Conservation (phyloP, 495 filamentous ascomycete species). For the Penicillium salamii region DNA sequence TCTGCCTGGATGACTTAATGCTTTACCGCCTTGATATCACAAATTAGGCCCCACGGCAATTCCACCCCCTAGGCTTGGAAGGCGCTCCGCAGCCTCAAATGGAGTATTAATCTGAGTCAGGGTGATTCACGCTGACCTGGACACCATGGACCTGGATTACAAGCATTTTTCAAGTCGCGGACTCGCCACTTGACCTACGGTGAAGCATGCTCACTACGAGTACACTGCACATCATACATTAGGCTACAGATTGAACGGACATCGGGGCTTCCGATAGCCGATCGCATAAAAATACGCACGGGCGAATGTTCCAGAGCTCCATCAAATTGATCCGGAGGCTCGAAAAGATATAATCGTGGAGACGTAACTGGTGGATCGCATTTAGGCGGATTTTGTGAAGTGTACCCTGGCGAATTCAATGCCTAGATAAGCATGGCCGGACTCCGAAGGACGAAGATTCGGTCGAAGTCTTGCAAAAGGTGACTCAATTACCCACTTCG, state of each 20-base stretch:
- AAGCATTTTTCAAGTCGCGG: too few relatives aligned
- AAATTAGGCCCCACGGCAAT: too few relatives aligned
- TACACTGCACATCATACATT: too few relatives aligned
- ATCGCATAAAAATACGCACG: not conserved
- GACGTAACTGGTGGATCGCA: not conserved
- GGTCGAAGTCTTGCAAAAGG: not conserved
- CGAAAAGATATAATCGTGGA: too few relatives aligned
- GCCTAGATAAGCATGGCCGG: not conserved
- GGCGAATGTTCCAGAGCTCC: constrained; percentile 2
- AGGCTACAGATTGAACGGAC: not conserved
- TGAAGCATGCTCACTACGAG: too few relatives aligned
- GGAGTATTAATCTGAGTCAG: too few relatives aligned
- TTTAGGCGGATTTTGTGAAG: not conserved
- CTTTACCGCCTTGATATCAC: not conserved
- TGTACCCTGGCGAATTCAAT: not conserved
- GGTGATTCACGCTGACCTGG: too few relatives aligned
- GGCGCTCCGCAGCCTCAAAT: too few relatives aligned
- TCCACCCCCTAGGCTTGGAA: too few relatives aligned
- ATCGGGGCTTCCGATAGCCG: not conserved
- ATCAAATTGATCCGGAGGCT: too few relatives aligned
- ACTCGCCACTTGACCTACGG: not conserved
- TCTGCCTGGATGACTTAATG: not conserved
- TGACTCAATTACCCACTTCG: constrained; percentile 4
- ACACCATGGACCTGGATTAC: too few relatives aligned
- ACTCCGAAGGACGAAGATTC: not conserved